phyloP scores from a whole-genome alignment of 164 flowering plant genomes.

The Nelumbo lutea region DNA sequence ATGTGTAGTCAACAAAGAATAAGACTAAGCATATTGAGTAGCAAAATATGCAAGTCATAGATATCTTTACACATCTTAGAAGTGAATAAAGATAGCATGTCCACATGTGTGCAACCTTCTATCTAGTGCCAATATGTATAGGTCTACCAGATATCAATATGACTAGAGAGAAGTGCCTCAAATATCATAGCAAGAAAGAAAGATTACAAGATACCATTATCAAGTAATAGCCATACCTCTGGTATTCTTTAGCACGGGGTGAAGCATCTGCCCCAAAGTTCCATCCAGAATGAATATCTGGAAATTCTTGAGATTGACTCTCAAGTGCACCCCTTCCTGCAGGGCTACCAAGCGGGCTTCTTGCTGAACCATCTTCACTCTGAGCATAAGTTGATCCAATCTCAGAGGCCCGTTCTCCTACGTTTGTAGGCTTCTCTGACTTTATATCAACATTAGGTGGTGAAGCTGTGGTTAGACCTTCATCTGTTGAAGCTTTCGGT shows the following conservation, averaged over 20 bases:
- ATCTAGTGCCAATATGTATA: too few species aligned
- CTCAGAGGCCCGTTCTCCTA: conserved; percentile 31
- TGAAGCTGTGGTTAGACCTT: conserved; percentile 22
- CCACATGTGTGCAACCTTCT: too few species aligned
- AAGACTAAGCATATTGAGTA: too few species aligned
- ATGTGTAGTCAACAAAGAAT: too few species aligned
- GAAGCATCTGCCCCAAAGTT: conserved; percentile 38
- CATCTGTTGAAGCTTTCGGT: conserved; percentile 27
- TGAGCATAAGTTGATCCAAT: conserved; percentile 35
- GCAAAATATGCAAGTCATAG: too few species aligned
- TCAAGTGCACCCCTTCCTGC: conserved; percentile 32
- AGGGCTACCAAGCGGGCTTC: conserved; percentile 57
- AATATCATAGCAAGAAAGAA: not conserved
- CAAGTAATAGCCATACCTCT: conserved; percentile 36
- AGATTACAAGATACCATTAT: not conserved
- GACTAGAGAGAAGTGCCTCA: too few species aligned
- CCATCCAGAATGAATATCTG: conserved; percentile 32
- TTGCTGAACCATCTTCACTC: conserved; percentile 45
- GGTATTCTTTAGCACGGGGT: conserved; percentile 45
- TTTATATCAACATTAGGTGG: conserved; percentile 37
- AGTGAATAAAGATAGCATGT: too few species aligned
- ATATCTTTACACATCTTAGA: too few species aligned
- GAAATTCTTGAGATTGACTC: conserved; percentile 47
- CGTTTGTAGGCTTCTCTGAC: conserved; percentile 35
- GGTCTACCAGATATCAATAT: too few species aligned